These are phyloP conservation scores for Neostapfia colusana DNA, from an alignment of 176 grass and related monocot genomes.

Conservation along the genomic window DNA sequence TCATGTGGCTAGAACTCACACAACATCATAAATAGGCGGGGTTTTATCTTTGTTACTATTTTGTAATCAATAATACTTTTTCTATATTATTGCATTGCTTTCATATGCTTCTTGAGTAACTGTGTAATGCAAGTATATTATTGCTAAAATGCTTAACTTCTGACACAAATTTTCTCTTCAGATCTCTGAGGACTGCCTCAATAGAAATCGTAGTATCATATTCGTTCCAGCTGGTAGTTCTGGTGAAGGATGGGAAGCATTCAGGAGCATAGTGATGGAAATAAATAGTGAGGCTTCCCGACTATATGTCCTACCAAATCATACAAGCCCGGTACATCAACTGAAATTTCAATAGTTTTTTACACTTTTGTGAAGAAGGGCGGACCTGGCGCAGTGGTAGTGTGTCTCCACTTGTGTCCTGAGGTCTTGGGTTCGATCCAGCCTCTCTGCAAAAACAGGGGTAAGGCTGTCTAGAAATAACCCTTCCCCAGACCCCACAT, in stretches of 20 bases:
- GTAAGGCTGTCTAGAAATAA: no score
- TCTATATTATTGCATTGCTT: neutral
- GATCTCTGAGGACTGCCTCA: slow-evolving; percentile 91
- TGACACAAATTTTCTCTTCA: slow-evolving; percentile 36
- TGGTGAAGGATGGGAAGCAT: slow-evolving; percentile 96
- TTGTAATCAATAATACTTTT: neutral
- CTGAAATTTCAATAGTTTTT: neutral
- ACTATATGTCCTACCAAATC: slow-evolving; percentile 73
- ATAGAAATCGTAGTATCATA: slow-evolving; percentile 95
- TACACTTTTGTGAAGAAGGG: neutral
- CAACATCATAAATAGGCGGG: neutral
- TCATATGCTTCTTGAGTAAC: slow-evolving; percentile 8
- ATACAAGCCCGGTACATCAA: slow-evolving; percentile 54
- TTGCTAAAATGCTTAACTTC: neutral
- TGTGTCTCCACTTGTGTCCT: no score
- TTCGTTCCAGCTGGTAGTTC: slow-evolving; percentile 93
- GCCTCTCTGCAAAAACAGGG: no score
- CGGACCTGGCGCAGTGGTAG: no score
- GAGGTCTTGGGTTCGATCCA: no score
- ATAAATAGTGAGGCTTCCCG: slow-evolving; percentile 80
- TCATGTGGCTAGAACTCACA: neutral
- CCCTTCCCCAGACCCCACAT: no score
- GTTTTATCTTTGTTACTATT: neutral
- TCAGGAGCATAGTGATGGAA: slow-evolving; percentile 84
- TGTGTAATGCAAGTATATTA: slow-evolving; percentile 7